These are phyloP conservation scores for Fusarium nurragi DNA, from an alignment of 2,329 filamentous ascomycete species.

Conservation along the genomic window DNA sequence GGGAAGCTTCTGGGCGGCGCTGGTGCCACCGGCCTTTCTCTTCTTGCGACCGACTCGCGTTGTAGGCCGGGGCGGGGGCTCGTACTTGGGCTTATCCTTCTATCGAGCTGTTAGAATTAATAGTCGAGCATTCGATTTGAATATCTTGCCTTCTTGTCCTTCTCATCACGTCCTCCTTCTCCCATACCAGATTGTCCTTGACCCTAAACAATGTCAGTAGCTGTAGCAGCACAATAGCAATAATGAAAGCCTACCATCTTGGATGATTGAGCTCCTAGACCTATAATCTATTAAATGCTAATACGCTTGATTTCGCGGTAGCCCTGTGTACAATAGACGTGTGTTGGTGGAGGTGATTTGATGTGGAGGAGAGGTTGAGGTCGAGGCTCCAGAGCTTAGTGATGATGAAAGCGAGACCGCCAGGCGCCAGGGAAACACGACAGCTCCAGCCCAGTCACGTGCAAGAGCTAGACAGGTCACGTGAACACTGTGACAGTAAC, in stretches of 20 bases:
- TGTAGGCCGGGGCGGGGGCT: constrained; percentile 95
- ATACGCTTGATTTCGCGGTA: constrained; percentile 10
- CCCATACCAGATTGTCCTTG: constrained; percentile 90
- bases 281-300: constrained; percentile 20
- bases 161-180: constrained; percentile 82
- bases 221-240: background rate
- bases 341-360: constrained; percentile 37
- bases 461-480: constrained; percentile 13
- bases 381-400: constrained; percentile 45
- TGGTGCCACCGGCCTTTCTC: constrained; percentile 93
- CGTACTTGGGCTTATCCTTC: constrained; percentile 99
- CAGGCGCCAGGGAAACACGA: constrained; percentile 60
- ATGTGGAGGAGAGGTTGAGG: constrained; percentile 38
- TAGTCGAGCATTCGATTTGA: background rate
- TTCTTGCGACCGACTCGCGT: constrained; percentile 98
- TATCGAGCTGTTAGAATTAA: constrained; percentile 52
- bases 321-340: constrained; percentile 13
- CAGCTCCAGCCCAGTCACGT: constrained; percentile 49
- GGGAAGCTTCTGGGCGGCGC: constrained; percentile 93
- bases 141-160: constrained; percentile 86
- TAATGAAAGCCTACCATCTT: constrained; percentile 49
- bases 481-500: constrained; percentile 8
- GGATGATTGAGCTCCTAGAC: constrained; percentile 46
- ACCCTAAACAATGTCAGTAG: constrained; percentile 62
- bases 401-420: constrained; percentile 48